Percentiles rank a stretch among this genome's conserved stretches.
Evolutionary conservation across 2,329 filamentous ascomycete genomes (phyloP).

Genomic region (Lecanicillium sp.): DNA sequence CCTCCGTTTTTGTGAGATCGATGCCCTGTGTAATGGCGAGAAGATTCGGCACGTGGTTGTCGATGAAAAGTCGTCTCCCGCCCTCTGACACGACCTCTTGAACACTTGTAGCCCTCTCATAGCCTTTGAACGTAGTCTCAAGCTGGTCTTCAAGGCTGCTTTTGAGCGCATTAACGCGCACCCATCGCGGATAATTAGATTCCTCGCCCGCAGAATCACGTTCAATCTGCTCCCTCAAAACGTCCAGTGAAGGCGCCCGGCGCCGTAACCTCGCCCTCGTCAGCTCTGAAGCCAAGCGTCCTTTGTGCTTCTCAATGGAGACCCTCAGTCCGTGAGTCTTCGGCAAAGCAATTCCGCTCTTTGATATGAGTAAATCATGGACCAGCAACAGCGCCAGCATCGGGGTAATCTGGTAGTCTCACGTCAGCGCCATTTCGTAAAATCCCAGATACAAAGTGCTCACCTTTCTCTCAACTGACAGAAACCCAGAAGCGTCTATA

Average conservation of each 20-base stretch:
- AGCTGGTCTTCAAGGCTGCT: conserved; percentile 65
- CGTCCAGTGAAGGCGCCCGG: conserved; percentile 60
- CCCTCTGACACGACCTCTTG: conserved; percentile 41
- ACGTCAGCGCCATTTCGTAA: conserved; percentile 17
- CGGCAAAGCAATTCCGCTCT: conserved; percentile 74
- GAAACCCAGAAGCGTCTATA: conserved; percentile 70
- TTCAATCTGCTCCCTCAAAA: conserved; percentile 53
- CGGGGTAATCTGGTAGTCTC: conserved; percentile 59
- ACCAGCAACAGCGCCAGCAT: conserved; percentile 71
- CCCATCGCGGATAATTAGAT: conserved; percentile 75
- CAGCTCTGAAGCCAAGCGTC: conserved; percentile 72
- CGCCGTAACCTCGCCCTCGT: conserved; percentile 69
- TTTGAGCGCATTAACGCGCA: conserved; percentile 75
- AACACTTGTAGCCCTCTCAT: conserved; percentile 48
- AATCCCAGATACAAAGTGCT: conserved; percentile 9
- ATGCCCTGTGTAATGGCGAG: conserved; percentile 66
- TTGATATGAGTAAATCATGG: conserved; percentile 79
- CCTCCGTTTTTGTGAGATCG: conserved; percentile 64
- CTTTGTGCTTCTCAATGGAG: conserved; percentile 73
- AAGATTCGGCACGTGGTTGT: conserved; percentile 74
- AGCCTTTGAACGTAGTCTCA: conserved; percentile 63
- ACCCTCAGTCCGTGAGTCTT: conserved; percentile 69
- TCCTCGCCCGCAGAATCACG: conserved; percentile 39
- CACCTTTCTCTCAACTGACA: conserved; percentile 81
- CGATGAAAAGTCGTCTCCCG: conserved; percentile 57